Percentiles rank a stretch among this genome's conserved stretches.
Conservation (phyloP, 2,329 filamentous ascomycete genomes). For the Xylariaceae sp. region DNA sequence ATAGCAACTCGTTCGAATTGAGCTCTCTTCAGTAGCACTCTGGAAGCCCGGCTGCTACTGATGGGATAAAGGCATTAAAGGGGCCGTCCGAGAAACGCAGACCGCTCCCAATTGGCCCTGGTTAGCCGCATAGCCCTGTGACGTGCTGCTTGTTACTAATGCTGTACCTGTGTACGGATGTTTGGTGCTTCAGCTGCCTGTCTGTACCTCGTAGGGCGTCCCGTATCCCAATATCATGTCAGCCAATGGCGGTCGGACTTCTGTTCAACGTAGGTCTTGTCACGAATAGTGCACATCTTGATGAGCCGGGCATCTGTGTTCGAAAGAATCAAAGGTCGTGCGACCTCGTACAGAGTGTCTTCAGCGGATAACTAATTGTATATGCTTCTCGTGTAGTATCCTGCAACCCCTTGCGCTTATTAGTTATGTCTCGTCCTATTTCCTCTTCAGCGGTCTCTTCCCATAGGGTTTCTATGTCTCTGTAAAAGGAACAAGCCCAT, state of each 20-base stretch:
- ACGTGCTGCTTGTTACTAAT: constrained; percentile 15
- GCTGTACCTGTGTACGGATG: constrained; percentile 18
- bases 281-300: constrained; percentile 25
- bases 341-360: constrained; percentile 15
- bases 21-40: neutral
- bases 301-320: constrained; percentile 13
- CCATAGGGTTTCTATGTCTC: constrained; percentile 9
- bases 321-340: constrained; percentile 27
- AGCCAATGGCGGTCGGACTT: constrained; percentile 20
- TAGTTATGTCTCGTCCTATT: constrained; percentile 10
- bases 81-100: neutral
- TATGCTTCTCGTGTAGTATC: constrained; percentile 26
- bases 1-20: neutral
- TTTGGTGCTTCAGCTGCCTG: constrained; percentile 27
- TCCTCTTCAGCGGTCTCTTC: constrained; percentile 10
- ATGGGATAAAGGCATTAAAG: neutral
- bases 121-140: neutral
- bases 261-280: constrained; percentile 8
- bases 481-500: constrained; percentile 2
- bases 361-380: constrained; percentile 1
- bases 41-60: neutral
- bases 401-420: constrained; percentile 5
- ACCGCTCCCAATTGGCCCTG: neutral
- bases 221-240: constrained; percentile 13
- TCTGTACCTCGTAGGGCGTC: constrained; percentile 19